These are phyloP conservation scores for Candida corydali DNA, from an alignment of 805 yeast genomes.

Conservation along the genomic window DNA sequence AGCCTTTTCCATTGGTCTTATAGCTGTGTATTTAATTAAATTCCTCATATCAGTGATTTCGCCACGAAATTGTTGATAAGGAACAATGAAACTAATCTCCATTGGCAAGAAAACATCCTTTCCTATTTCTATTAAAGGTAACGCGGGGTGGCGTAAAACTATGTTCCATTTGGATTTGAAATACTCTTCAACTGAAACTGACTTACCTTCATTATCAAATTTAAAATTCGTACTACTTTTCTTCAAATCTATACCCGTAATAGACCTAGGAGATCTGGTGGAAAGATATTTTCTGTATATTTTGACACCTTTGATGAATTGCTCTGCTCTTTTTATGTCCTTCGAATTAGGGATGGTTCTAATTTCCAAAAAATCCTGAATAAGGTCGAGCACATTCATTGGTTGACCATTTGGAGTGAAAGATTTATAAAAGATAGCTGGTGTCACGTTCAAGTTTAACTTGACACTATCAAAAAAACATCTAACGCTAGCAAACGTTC, in stretches of 20 bases:
- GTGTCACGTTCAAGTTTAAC: conserved; percentile 8
- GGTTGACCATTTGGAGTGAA: conserved; percentile 7
- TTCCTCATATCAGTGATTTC: conserved; percentile 7
- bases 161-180: too few species aligned
- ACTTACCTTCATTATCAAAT: conserved; percentile 5
- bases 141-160: too few species aligned
- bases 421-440: conserved; percentile 9
- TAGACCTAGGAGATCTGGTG: conserved; percentile 4
- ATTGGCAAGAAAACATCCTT: conserved; percentile 7
- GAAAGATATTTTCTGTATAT: conserved; percentile 7
- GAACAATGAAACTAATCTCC: conserved; percentile 9
- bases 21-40: conserved; percentile 6
- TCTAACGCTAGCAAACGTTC: conserved; percentile 9
- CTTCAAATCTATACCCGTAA: conserved; percentile 6
- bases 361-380: conserved; percentile 6
- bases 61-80: conserved; percentile 9
- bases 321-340: conserved; percentile 4
- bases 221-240: conserved; percentile 5
- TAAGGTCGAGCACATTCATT: conserved; percentile 8
- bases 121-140: conserved; percentile 8
- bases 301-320: conserved; percentile 9
- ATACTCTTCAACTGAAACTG: conserved; percentile 5
- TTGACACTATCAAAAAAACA: conserved; percentile 8
- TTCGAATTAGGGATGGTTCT: conserved; percentile 1
- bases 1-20: conserved; percentile 8